These are phyloP conservation scores for Orbilia brochopaga DNA, from an alignment of 2,329 filamentous ascomycete genomes.

Conservation along the genomic window DNA sequence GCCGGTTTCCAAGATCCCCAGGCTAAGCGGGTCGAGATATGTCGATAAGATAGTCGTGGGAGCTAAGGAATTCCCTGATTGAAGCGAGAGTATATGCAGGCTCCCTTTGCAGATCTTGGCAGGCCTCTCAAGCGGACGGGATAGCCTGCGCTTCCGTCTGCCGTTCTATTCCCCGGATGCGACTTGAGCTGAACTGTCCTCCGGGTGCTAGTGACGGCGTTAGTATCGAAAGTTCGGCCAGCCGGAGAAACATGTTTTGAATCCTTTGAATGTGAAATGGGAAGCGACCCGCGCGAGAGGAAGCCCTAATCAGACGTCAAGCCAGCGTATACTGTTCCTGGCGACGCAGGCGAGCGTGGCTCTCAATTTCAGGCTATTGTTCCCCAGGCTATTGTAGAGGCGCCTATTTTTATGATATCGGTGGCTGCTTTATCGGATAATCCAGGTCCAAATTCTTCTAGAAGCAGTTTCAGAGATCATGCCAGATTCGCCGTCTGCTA, in stretches of 20 bases:
- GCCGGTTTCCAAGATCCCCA: background rate
- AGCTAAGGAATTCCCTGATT: background rate
- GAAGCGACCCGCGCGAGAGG: background rate
- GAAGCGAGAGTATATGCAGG: background rate
- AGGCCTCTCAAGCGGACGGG: background rate
- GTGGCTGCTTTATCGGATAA: background rate
- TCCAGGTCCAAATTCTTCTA: background rate
- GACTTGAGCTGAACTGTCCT: background rate
- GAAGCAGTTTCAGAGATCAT: background rate
- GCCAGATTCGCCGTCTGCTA: background rate
- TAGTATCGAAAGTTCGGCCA: background rate
- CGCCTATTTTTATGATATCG: background rate
- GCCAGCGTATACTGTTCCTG: background rate
- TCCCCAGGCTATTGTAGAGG: background rate
- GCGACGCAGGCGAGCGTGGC: background rate
- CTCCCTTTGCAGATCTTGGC: background rate
- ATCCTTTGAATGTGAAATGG: background rate
- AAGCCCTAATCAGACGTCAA: background rate
- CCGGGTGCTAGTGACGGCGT: background rate
- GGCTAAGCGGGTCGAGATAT: background rate
- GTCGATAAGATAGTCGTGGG: background rate
- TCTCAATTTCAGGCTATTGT: too few relatives aligned
- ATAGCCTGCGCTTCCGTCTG: slow-evolving; percentile 4
- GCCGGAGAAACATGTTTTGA: background rate
- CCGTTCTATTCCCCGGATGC: slow-evolving; percentile 1